Conservation (phyloP, 1,139 yeast species). For the Yamadazyma oceani region DNA sequence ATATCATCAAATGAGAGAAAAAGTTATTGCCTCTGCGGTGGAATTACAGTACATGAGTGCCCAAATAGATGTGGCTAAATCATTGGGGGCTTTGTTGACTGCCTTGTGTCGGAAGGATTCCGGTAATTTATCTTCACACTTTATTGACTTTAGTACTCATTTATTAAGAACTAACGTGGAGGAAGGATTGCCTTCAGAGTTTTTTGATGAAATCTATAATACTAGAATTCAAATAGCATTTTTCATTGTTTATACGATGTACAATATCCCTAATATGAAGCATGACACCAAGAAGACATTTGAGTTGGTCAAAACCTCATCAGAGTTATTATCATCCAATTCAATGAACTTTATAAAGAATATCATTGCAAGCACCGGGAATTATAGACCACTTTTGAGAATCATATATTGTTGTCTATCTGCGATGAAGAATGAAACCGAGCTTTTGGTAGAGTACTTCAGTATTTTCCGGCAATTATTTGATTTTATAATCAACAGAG, state of each 20-base stretch:
- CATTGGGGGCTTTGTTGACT: slow-evolving; percentile 77
- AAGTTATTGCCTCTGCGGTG: slow-evolving; percentile 59
- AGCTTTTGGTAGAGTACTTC: slow-evolving; percentile 46
- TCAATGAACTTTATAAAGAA: slow-evolving; percentile 47
- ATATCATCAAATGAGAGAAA: slow-evolving; percentile 54
- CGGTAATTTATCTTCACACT: slow-evolving; percentile 31
- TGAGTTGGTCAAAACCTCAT: slow-evolving; percentile 39
- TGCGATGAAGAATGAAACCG: slow-evolving; percentile 41
- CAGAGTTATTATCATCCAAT: slow-evolving; percentile 45
- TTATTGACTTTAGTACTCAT: slow-evolving; percentile 45
- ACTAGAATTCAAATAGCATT: slow-evolving; percentile 73
- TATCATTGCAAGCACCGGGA: slow-evolving; percentile 38
- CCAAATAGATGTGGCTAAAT: slow-evolving; percentile 67
- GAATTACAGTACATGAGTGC: slow-evolving; percentile 65
- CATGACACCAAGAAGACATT: slow-evolving; percentile 33
- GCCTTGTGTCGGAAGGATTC: slow-evolving; percentile 52
- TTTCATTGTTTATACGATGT: slow-evolving; percentile 53
- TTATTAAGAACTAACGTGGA: slow-evolving; percentile 53
- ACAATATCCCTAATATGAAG: slow-evolving; percentile 31
- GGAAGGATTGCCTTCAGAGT: slow-evolving; percentile 51
- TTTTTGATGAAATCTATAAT: slow-evolving; percentile 52
- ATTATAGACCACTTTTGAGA: slow-evolving; percentile 62
- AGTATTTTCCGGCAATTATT: slow-evolving; percentile 57
- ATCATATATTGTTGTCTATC: slow-evolving; percentile 52
- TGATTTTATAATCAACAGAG: slow-evolving; percentile 58